Conservation (phyloP, 2,329 filamentous ascomycete species). For the Emydomyces testavorans region DNA sequence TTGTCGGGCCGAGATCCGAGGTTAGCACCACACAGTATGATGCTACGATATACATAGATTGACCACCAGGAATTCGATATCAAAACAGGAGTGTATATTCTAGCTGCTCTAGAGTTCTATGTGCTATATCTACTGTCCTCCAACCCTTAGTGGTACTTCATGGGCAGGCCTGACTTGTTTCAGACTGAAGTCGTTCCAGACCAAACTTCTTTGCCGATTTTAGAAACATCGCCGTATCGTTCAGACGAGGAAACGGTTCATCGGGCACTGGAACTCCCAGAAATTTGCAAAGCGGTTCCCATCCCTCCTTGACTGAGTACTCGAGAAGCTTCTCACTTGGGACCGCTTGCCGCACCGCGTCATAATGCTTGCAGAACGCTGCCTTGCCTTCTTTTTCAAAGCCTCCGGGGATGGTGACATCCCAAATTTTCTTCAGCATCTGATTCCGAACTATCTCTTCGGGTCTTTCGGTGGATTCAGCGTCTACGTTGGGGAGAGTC, state of each 20-base stretch:
- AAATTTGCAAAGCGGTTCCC: slow-evolving; percentile 36
- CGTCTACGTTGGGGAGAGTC: neutral
- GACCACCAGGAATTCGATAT: too few species aligned
- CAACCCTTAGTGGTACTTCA: too few species aligned
- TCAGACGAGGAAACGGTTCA: slow-evolving; percentile 27
- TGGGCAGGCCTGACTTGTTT: neutral
- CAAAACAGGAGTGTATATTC: too few species aligned
- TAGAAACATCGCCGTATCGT: slow-evolving; percentile 14
- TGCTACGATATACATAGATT: too few species aligned
- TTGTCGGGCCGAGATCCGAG: neutral
- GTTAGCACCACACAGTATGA: too few species aligned
- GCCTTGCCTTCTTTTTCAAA: slow-evolving; percentile 50
- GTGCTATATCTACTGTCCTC: too few species aligned
- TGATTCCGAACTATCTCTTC: neutral
- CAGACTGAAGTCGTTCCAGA: neutral
- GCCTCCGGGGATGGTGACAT: slow-evolving; percentile 40
- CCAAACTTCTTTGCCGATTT: neutral
- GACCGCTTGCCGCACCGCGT: slow-evolving; percentile 39
- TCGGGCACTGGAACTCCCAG: slow-evolving; percentile 28
- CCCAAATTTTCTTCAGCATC: neutral
- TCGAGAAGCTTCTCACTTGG: slow-evolving; percentile 43
- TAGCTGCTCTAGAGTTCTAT: too few species aligned
- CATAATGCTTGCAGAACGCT: slow-evolving; percentile 48
- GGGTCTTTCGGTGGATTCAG: neutral
- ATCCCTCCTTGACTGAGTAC: slow-evolving; percentile 44